phyloP scores from a whole-genome alignment of 73 alveolate species.

The Diophrys sp. region DNA sequence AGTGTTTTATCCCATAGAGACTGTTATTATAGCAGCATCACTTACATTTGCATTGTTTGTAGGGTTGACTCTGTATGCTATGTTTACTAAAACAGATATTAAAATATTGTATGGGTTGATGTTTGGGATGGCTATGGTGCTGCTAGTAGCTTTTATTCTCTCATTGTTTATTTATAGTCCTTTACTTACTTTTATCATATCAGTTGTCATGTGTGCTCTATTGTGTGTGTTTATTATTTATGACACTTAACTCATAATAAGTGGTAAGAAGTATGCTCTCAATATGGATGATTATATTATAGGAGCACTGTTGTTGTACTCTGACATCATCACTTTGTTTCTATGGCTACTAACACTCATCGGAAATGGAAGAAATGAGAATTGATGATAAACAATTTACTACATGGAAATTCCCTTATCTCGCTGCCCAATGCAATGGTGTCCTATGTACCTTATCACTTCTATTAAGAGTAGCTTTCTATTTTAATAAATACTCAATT shows the following conservation, averaged over 20 bases:
- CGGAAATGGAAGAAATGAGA: too few species aligned
- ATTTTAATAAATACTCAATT: constrained; percentile 22
- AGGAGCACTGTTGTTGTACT: constrained; percentile 16
- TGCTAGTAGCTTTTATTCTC: too few species aligned
- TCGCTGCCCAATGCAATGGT: constrained; percentile 56
- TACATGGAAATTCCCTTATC: background rate
- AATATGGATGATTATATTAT: constrained; percentile 16
- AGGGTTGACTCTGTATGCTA: constrained; percentile 71
- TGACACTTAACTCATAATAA: too few species aligned
- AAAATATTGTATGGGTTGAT: too few species aligned
- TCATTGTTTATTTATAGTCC: too few species aligned
- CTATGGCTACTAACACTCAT: too few species aligned
- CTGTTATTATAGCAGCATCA: constrained; percentile 67
- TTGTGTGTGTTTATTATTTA: too few species aligned
- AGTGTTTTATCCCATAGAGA: constrained; percentile 29
- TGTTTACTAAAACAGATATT: constrained; percentile 64
- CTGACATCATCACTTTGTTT: constrained; percentile 9
- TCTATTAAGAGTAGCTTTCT: constrained; percentile 18
- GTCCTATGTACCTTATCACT: constrained; percentile 36
- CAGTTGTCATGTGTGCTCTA: too few species aligned
- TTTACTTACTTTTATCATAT: too few species aligned
- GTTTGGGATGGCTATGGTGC: too few species aligned
- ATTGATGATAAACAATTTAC: background rate
- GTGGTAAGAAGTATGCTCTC: constrained; percentile 10
- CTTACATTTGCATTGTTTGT: constrained; percentile 57